These are phyloP conservation scores for Stagonosporopsis cucurbitacearum DNA, from an alignment of 2,329 filamentous ascomycete genomes.

Conservation along the genomic window DNA sequence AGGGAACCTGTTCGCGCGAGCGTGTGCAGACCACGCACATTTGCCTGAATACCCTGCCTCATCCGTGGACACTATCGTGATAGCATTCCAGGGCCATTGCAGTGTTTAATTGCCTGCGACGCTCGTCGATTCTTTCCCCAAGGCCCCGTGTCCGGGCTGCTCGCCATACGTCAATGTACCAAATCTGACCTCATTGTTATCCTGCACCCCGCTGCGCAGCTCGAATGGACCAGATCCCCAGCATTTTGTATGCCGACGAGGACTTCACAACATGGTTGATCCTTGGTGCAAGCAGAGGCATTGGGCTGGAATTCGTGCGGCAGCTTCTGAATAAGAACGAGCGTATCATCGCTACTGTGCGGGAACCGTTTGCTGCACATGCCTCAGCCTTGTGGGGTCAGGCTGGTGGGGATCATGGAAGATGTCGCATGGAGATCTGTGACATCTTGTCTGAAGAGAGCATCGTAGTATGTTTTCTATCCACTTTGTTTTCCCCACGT, in stretches of 20 bases:
- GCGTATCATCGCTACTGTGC: slow-evolving; percentile 60
- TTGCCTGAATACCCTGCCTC: slow-evolving; percentile 5
- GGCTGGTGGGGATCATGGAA: slow-evolving; percentile 53
- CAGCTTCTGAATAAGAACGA: slow-evolving; percentile 57
- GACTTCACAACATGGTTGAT: slow-evolving; percentile 55
- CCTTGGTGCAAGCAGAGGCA: slow-evolving; percentile 56
- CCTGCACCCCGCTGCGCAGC: slow-evolving; percentile 18
- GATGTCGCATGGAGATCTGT: slow-evolving; percentile 58
- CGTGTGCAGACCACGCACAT: slow-evolving; percentile 11
- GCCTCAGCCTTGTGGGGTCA: slow-evolving; percentile 51
- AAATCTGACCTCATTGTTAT: slow-evolving; percentile 15
- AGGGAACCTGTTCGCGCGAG: slow-evolving; percentile 14
- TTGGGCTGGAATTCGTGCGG: slow-evolving; percentile 61
- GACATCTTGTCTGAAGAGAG: slow-evolving; percentile 61
- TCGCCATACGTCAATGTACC: slow-evolving; percentile 21
- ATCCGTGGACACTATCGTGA: slow-evolving; percentile 2
- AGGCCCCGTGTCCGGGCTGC: slow-evolving; percentile 1
- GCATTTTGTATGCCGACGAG: slow-evolving; percentile 51
- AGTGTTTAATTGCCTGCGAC: slow-evolving; percentile 5
- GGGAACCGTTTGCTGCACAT: slow-evolving; percentile 51
- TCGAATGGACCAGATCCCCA: slow-evolving; percentile 53
- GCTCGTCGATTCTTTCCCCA: slow-evolving; percentile 6
- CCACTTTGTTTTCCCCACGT: not conserved
- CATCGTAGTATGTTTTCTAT: slow-evolving; percentile 50
- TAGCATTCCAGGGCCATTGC: not conserved